Percentiles rank a stretch among this genome's conserved stretches.
Evolutionary conservation across 345 rosid species (phyloP).

Genomic region (Gossypium anomalum): DNA sequence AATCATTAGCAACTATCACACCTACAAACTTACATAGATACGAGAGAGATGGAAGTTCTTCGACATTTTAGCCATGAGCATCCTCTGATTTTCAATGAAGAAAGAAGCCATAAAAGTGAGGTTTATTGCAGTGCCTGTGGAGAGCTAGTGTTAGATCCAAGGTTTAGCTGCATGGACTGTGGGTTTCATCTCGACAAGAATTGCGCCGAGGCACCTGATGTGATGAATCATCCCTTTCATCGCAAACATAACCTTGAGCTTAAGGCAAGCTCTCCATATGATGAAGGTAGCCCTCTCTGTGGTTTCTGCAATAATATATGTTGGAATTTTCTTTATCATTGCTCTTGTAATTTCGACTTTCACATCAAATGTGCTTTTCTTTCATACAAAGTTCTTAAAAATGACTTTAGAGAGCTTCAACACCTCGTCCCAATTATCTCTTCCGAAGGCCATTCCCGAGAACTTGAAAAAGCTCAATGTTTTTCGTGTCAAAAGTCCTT

Average conservation of each 20-base stretch:
- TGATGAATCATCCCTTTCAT: neutral
- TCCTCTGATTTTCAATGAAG: neutral
- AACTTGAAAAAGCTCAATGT: neutral
- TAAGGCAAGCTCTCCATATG: neutral
- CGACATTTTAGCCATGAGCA: neutral
- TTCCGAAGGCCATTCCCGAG: neutral
- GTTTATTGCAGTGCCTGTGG: neutral
- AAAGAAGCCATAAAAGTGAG: neutral
- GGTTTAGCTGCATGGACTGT: neutral
- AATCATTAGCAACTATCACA: neutral
- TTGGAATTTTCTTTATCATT: neutral
- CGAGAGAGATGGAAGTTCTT: neutral
- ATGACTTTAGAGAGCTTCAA: neutral
- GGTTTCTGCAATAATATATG: neutral
- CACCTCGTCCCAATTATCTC: neutral
- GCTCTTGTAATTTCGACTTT: neutral
- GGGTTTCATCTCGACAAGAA: conserved; percentile 1
- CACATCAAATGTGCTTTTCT: neutral
- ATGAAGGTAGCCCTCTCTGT: neutral
- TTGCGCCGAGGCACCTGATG: neutral
- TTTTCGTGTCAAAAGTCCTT: neutral
- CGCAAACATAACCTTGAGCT: neutral
- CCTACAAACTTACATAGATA: neutral
- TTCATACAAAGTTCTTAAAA: neutral
- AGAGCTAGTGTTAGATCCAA: neutral